Conservation (phyloP, 345 rosid genomes). For the Anacardium occidentale region DNA sequence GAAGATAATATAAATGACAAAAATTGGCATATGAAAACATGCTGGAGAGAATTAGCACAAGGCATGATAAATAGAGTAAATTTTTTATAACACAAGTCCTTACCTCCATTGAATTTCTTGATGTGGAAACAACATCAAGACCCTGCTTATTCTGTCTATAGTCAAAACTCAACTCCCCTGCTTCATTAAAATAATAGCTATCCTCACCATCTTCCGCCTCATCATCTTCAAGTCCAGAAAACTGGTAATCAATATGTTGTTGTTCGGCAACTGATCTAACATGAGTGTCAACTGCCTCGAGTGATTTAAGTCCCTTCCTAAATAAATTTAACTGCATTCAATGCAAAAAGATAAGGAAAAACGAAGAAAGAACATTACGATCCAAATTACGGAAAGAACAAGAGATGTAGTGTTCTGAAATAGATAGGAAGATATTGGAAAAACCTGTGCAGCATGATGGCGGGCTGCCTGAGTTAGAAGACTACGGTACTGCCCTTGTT, state of each 20-base stretch:
- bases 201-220: conserved; percentile 52
- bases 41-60: background rate
- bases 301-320: conserved; percentile 73
- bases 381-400: conserved; percentile 5
- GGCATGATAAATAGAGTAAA: background rate
- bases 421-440: conserved; percentile 5
- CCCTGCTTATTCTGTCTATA: conserved; percentile 54
- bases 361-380: conserved; percentile 10
- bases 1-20: background rate
- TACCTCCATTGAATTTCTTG: conserved; percentile 71
- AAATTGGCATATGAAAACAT: background rate
- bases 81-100: conserved; percentile 20
- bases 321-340: conserved; percentile 77
- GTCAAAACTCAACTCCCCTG: conserved; percentile 80
- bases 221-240: conserved; percentile 63
- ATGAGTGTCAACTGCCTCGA: conserved; percentile 70
- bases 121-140: conserved; percentile 44
- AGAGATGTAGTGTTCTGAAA: conserved; percentile 11
- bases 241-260: conserved; percentile 85
- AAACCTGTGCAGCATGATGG: conserved; percentile 98
- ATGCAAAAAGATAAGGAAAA: conserved; percentile 17
- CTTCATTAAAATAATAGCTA: conserved; percentile 41
- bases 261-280: conserved; percentile 64
- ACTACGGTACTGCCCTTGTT: conserved; percentile 89
- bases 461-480: conserved; percentile 91